Conservation (phyloP, 2,329 filamentous ascomycete genomes). For the Torrubiella hemipterigena region DNA sequence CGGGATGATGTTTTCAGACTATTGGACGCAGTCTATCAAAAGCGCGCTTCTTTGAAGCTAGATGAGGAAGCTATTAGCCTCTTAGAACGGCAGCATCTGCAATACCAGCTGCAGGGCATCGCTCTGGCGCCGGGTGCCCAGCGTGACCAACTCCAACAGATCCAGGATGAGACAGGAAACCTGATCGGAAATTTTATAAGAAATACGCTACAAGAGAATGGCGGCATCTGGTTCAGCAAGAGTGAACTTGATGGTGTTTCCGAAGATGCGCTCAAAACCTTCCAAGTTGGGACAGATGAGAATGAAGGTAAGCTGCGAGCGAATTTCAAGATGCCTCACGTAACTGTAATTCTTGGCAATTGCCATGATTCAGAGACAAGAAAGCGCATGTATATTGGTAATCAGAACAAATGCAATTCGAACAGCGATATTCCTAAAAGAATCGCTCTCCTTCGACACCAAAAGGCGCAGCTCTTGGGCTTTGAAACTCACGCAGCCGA, state of each 20-base stretch:
- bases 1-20: slow-evolving; percentile 67
- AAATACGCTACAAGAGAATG: slow-evolving; percentile 72
- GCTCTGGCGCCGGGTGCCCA: slow-evolving; percentile 57
- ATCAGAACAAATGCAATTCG: too few species aligned
- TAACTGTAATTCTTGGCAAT: too few species aligned
- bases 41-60: slow-evolving; percentile 38
- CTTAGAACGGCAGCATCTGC: slow-evolving; percentile 66
- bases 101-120: slow-evolving; percentile 65
- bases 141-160: slow-evolving; percentile 73
- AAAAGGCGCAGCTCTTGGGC: slow-evolving; percentile 64
- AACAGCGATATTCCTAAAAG: too few species aligned
- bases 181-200: slow-evolving; percentile 67
- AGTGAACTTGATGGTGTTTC: slow-evolving; percentile 68
- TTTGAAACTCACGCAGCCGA: slow-evolving; percentile 68
- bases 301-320: slow-evolving; percentile 65
- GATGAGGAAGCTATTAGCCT: slow-evolving; percentile 61
- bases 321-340: slow-evolving; percentile 75
- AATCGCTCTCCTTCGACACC: too few species aligned
- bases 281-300: slow-evolving; percentile 61
- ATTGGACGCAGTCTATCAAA: slow-evolving; percentile 45
- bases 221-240: slow-evolving; percentile 66
- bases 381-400: too few species aligned
- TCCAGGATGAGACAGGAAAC: slow-evolving; percentile 68
- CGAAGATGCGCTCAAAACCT: slow-evolving; percentile 49
- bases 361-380: too few species aligned